phyloP scores from a whole-genome alignment of 768 basidiomycete species.

The Galerina marginata region DNA sequence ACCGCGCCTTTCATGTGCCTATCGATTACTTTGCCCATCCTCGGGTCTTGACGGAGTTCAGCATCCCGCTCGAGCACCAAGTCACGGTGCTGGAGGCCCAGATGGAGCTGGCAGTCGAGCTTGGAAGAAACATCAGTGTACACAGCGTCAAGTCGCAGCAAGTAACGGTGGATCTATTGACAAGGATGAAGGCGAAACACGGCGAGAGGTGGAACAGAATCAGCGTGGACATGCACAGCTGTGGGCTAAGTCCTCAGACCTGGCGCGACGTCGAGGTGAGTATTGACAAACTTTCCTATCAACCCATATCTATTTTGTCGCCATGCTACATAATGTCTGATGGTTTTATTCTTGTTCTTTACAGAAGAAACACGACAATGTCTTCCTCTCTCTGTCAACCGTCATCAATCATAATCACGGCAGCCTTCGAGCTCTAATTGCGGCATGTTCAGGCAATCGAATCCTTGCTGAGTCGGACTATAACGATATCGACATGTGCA shows the following conservation, averaged over 20 bases:
- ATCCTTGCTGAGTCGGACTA: constrained; percentile 90
- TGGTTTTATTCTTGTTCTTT: not conserved
- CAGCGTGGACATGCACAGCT: constrained; percentile 90
- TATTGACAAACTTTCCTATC: too few species aligned
- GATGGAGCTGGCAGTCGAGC: constrained; percentile 81
- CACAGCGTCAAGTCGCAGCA: constrained; percentile 85
- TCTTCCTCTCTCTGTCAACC: constrained; percentile 88
- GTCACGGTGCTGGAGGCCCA: constrained; percentile 81
- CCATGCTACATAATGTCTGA: not conserved
- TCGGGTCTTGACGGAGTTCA: constrained; percentile 75
- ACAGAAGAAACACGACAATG: constrained; percentile 74
- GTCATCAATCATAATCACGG: constrained; percentile 79
- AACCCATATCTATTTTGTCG: too few species aligned
- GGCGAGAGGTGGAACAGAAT: constrained; percentile 64
- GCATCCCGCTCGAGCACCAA: constrained; percentile 83
- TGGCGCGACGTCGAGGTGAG: constrained; percentile 79
- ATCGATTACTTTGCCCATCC: constrained; percentile 53
- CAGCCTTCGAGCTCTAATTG: constrained; percentile 67
- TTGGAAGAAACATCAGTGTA: constrained; percentile 78
- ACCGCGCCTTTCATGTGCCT: constrained; percentile 79
- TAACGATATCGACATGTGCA: constrained; percentile 64
- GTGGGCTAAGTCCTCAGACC: constrained; percentile 79
- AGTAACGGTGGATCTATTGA: constrained; percentile 70
- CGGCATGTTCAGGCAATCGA: constrained; percentile 63
- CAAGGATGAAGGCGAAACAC: constrained; percentile 60